phyloP scores from a whole-genome alignment of 371 early-diverging fungal species.

The Phascolomyces articulosus region DNA sequence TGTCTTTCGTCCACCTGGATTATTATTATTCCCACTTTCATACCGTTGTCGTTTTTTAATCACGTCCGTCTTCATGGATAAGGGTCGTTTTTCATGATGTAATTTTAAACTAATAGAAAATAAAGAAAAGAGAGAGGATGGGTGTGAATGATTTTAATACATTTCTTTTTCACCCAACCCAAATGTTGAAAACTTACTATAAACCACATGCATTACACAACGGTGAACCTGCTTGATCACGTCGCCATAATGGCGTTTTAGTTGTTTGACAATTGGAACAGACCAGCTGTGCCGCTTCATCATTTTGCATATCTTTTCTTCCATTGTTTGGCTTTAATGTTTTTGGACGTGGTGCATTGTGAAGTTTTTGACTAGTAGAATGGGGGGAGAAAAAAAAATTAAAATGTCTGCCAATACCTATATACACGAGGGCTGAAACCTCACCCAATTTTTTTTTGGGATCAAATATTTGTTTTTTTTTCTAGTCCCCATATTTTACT shows the following conservation, averaged over 20 bases:
- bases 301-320: conserved; percentile 37
- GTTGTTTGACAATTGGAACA: conserved; percentile 92
- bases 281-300: conserved; percentile 48
- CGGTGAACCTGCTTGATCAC: conserved; percentile 80
- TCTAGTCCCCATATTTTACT: conserved; percentile 31
- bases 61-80: conserved; percentile 74
- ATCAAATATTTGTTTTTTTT: too few relatives aligned
- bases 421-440: too few relatives aligned
- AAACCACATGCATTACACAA: conserved; percentile 97
- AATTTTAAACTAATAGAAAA: conserved; percentile 59
- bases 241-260: conserved; percentile 94
- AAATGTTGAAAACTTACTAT: conserved; percentile 60
- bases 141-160: too few relatives aligned
- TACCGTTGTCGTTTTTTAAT: conserved; percentile 81
- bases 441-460: too few relatives aligned
- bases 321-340: conserved; percentile 41
- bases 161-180: too few relatives aligned
- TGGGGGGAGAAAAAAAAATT: background rate
- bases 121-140: background rate
- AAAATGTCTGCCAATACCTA: too few relatives aligned
- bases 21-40: conserved; percentile 43
- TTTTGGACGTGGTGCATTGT: conserved; percentile 70
- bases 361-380: conserved; percentile 63
- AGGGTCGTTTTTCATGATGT: conserved; percentile 80
- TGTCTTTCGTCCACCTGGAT: conserved; percentile 13